These are phyloP conservation scores for Aquilaria malaccensis DNA, from an alignment of 345 rosid genomes.

Conservation along the genomic window DNA sequence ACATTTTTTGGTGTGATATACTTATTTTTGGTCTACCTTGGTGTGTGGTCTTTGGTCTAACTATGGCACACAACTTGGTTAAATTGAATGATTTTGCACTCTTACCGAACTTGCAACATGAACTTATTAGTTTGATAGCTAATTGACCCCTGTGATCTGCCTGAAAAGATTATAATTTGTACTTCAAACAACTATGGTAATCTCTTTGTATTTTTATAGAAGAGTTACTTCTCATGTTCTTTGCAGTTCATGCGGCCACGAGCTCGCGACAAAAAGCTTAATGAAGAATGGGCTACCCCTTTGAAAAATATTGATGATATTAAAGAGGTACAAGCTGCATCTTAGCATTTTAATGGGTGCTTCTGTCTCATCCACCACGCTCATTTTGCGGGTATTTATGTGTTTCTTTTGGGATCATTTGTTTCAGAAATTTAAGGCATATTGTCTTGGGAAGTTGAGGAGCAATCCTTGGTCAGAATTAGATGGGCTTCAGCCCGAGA, in stretches of 20 bases:
- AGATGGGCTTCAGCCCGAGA: constrained; percentile 91
- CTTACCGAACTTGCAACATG: too few species aligned
- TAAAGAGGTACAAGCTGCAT: constrained; percentile 47
- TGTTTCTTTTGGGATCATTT: constrained; percentile 11
- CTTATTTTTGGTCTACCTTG: too few species aligned
- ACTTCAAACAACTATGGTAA: too few species aligned
- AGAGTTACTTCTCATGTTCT: constrained; percentile 3
- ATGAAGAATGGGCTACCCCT: constrained; percentile 76
- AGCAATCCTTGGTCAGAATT: constrained; percentile 97
- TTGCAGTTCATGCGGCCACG: constrained; percentile 73
- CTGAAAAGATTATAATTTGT: too few species aligned
- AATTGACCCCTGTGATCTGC: too few species aligned
- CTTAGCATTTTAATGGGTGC: not conserved
- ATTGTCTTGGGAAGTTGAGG: constrained; percentile 73
- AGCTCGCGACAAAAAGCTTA: constrained; percentile 87
- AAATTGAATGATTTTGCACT: too few species aligned
- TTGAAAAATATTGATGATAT: constrained; percentile 70
- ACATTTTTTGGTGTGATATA: too few species aligned
- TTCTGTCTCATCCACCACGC: constrained; percentile 1
- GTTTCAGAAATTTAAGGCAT: constrained; percentile 73
- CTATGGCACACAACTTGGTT: too few species aligned
- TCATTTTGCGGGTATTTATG: constrained; percentile 11
- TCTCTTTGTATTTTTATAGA: too few species aligned
- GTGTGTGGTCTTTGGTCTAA: too few species aligned
- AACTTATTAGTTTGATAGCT: too few species aligned